Conservation (phyloP, 106 monocot genomes). For the Dendrobium nobile region DNA sequence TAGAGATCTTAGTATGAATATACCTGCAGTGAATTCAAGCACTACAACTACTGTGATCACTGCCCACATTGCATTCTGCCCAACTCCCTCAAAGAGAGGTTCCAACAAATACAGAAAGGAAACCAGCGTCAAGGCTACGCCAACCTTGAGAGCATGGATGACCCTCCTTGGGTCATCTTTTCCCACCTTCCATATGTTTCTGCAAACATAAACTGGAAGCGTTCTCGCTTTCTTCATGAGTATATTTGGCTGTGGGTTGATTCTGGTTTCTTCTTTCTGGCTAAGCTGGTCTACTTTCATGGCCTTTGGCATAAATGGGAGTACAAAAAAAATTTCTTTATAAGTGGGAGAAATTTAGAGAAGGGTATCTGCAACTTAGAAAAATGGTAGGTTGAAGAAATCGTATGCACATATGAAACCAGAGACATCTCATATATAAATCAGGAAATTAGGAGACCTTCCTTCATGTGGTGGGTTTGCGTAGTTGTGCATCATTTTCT, state of each 20-base stretch:
- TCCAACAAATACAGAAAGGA: constrained; percentile 62
- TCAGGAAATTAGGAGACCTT: neutral
- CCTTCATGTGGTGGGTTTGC: neutral
- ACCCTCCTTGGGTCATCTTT: constrained; percentile 56
- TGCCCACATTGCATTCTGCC: constrained; percentile 69
- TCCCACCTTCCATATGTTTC: constrained; percentile 25
- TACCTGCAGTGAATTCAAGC: constrained; percentile 66
- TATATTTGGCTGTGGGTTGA: neutral
- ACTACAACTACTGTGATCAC: constrained; percentile 74
- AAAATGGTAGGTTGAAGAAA: constrained; percentile 4
- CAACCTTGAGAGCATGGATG: constrained; percentile 63
- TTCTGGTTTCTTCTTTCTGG: neutral
- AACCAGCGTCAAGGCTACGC: constrained; percentile 50
- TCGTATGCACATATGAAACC: neutral
- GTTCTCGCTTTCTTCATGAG: constrained; percentile 12
- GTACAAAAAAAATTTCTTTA: neutral
- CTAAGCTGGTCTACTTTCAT: neutral
- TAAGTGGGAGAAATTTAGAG: too few relatives aligned
- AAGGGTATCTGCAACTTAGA: neutral
- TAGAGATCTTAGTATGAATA: neutral
- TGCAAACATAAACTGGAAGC: constrained; percentile 21
- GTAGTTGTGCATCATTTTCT: constrained; percentile 11
- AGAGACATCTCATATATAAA: too few relatives aligned
- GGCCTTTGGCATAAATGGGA: neutral
- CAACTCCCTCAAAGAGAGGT: constrained; percentile 61